Base-by-base conservation (phyloP, 2,329 filamentous ascomycete genomes). In the Trichoderma aggressivum region DNA sequence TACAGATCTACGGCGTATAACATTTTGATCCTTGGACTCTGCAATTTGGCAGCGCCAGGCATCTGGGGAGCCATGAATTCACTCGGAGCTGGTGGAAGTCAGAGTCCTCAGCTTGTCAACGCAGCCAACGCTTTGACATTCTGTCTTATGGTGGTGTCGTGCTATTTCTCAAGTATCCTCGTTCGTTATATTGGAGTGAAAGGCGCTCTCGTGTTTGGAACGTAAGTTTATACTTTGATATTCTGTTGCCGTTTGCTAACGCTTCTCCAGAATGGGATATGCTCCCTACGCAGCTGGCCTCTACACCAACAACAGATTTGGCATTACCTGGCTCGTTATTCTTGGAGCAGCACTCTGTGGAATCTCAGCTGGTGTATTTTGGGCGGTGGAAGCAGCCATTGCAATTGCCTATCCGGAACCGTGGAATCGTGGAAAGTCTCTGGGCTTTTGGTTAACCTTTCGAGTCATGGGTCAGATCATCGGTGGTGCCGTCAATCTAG, bases 21-120 rank as follows among this genome's bases (percentile, higher is more conserved):
- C 43, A 93, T 81, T 89, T 91, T 65, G 86, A 90, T 94, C 50
- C 86, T 94, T 1, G 91, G 91, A 0, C 79, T 93, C 11, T 92
- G 89, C 80, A 92, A 91, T 76, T 88, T 93, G 73, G 83, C 89
- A 1, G 90, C 91, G 0, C 91, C 91, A 0, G 91, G 91, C 0
- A 90, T 93, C 72, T 93, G 91, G 91, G 86, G 85, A 14, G 90
- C 90, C 8, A 91, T 93, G 90, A 93, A 92, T 81, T 89, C 87
- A 0, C 85, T 93, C 0, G 91, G 91, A 11, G 91, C 90, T 1
- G 91, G 91, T 62, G 91, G 91, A 3, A 85, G 87, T 34, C 85
- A 89, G 73, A 84, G 85, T 10, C 91, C 91, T 0, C 86, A 89
- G 75, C 84, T 93, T 1, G 88, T 93, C 63, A 93, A 92, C 75